These are phyloP conservation scores for Aureobasidium namibiae DNA, from an alignment of 2,329 filamentous ascomycete species.

Conservation along the genomic window DNA sequence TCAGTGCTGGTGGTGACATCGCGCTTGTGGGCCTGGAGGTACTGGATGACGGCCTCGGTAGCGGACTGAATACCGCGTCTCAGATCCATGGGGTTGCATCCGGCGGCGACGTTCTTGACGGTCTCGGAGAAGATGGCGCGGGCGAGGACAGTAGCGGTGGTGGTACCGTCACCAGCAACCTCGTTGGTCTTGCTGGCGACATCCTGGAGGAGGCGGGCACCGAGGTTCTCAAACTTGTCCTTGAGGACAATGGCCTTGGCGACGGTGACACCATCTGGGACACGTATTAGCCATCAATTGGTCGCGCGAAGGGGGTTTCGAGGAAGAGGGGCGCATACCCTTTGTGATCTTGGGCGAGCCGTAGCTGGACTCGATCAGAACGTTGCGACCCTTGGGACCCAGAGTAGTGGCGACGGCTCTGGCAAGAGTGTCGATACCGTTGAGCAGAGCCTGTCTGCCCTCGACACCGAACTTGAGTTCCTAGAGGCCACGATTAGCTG, in stretches of 20 bases:
- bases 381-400: slow-evolving; percentile 96
- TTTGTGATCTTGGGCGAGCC: slow-evolving; percentile 99
- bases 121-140: slow-evolving; percentile 99
- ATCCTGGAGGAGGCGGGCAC: slow-evolving; percentile 91
- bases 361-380: slow-evolving; percentile 96
- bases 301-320: background rate
- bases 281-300: slow-evolving; percentile 14
- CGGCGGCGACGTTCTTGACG: slow-evolving; percentile 98
- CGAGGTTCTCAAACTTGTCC: slow-evolving; percentile 99
- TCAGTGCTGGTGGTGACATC: slow-evolving; percentile 97
- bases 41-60: slow-evolving; percentile 90
- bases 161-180: slow-evolving; percentile 96
- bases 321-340: slow-evolving; percentile 63
- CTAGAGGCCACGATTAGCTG: slow-evolving; percentile 38
- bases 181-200: slow-evolving; percentile 99
- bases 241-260: slow-evolving; percentile 78
- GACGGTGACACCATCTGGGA: slow-evolving; percentile 44
- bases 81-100: slow-evolving; percentile 99
- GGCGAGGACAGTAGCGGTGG: slow-evolving; percentile 92
- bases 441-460: slow-evolving; percentile 76
- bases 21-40: slow-evolving; percentile 89
- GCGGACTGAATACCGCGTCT: slow-evolving; percentile 94
- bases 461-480: slow-evolving; percentile 98
- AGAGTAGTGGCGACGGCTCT: slow-evolving; percentile 94
- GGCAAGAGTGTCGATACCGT: slow-evolving; percentile 92